Evolutionary conservation across 176 grass and related monocot genomes (phyloP), one percentile per base, ranked within the genome.

Genomic region (Aegilops bicornis): DNA sequence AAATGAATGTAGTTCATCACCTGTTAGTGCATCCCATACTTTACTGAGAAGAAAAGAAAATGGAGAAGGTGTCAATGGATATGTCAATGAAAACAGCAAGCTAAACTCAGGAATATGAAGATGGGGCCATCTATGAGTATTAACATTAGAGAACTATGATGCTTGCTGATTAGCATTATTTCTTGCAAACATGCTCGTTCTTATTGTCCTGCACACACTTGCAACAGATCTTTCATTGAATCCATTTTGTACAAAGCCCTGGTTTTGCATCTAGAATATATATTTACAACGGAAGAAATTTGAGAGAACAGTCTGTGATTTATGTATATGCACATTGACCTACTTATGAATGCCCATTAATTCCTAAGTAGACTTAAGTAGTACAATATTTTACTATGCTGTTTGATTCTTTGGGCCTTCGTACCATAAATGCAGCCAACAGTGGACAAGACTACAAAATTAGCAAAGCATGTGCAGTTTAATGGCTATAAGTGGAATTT

Each of bases 11-110:
- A 97, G 79, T 85, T 95, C 95, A 82, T 97, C 92, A 7, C 95
- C 95, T 64, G 92, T 85, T 82, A 97, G 79, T 45, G 92, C 95
- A 75, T 97, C 95, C 95, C 95, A 97, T 78, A 97, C 82, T 93
- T 97, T 97, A 83, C 95, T 97, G 91, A 17, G 58, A 65, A 89
- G 39, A 84, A 56, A 79, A 39, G 23, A 37, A 79, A 61, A 79
- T 10, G 4, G 17, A 54, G 48, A 89, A 64, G 22, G 56, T 63
- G 22, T 79, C 33, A 79, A 67, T 8, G 27, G 47, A 39, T 20
- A 78, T 29, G 39, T 47, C 25, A 42, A 85, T 3, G 17, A 65
- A 66, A 47, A 64, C 8, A 54, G 29, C 9, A 39, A 66, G 10
- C 36, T 73, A 31, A 78, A 37, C 35, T 39, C 17, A 80, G 60